A percentile compares a stretch with the other conserved stretches of the same genome.
Conservation (phyloP, 306 rosid species). For the barrel medic (Medicago truncatula) region MtrunA17r5.0-ANR NC_053049.1:29878501-29879000, state of each 20-base stretch:
- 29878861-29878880: conserved; percentile 89
- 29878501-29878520: not conserved
- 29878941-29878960: conserved; percentile 56
- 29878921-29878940: conserved; percentile 51
- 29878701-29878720: not conserved
- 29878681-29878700: not conserved
- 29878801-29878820: not conserved
- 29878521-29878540: conserved; percentile 6
- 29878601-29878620: not conserved
- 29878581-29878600: not conserved
- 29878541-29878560: conserved; percentile 1
- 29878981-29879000: conserved; percentile 47
- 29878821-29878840: not conserved
- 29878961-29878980: conserved; percentile 46
- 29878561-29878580: not conserved
- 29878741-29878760: not conserved
- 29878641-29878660: not conserved
- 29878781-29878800: not conserved
- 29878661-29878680: not conserved
- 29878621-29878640: not conserved
- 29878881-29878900: conserved; percentile 93
- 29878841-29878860: conserved; percentile 36
- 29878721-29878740: not conserved
- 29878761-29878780: not conserved
- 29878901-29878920: conserved; percentile 72